phyloP scores from a whole-genome alignment of 768 basidiomycete species.

The Mycena leptocephala region DNA sequence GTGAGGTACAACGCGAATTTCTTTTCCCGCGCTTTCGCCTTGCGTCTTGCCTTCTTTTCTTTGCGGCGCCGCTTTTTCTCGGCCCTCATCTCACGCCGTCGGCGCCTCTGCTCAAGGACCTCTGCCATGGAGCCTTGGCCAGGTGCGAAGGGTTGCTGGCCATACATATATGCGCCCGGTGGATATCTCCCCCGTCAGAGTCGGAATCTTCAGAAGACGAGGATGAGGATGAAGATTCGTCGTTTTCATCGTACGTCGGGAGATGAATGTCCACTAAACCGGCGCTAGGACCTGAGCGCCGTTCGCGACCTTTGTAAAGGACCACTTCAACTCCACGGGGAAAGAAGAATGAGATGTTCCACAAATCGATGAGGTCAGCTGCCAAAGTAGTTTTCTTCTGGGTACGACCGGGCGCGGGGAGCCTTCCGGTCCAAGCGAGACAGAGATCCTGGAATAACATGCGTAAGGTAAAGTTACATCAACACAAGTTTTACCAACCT shows the following conservation, averaged over 20 bases:
- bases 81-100: slow-evolving; percentile 68
- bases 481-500: slow-evolving; percentile 60
- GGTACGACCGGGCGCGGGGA: slow-evolving; percentile 74
- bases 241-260: slow-evolving; percentile 62
- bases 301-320: slow-evolving; percentile 86
- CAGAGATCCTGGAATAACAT: slow-evolving; percentile 71
- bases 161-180: slow-evolving; percentile 60
- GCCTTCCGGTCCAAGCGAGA: slow-evolving; percentile 83
- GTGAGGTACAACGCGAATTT: slow-evolving; percentile 77
- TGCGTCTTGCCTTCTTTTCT: slow-evolving; percentile 76
- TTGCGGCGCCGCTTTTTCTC: slow-evolving; percentile 75
- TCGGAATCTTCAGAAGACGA: slow-evolving; percentile 62
- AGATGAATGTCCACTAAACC: slow-evolving; percentile 72
- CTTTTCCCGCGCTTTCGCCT: slow-evolving; percentile 73
- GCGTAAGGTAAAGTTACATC: background rate
- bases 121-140: slow-evolving; percentile 53
- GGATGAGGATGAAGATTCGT: slow-evolving; percentile 55
- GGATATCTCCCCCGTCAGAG: slow-evolving; percentile 53
- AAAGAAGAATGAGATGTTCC: slow-evolving; percentile 86
- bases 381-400: slow-evolving; percentile 74
- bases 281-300: slow-evolving; percentile 76
- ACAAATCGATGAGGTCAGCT: slow-evolving; percentile 83
- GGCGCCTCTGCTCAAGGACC: slow-evolving; percentile 65
- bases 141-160: slow-evolving; percentile 40
- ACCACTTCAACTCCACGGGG: slow-evolving; percentile 84